A percentile compares a stretch with the other conserved stretches of the same genome.
These are phyloP conservation scores for Didymella pinodella DNA, from an alignment of 2,329 filamentous ascomycete genomes.

Conservation along the genomic window DNA sequence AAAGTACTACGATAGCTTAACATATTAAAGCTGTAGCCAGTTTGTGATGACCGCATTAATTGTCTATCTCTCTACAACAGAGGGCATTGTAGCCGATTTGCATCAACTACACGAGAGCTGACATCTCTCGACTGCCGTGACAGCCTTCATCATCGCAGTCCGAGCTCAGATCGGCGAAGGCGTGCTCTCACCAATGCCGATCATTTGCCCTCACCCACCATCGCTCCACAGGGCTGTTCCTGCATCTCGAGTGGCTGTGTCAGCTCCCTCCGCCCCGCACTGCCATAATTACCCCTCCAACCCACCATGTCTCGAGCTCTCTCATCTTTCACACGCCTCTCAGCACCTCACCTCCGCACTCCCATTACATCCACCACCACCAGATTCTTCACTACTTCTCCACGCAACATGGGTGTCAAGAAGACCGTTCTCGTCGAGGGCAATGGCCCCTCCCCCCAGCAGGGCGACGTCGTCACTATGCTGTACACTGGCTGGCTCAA, in stretches of 20 bases:
- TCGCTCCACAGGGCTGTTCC: constrained; percentile 3
- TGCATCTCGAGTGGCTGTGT: constrained; percentile 17
- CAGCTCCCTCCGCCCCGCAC: constrained; percentile 1
- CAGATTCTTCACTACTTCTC: constrained; percentile 5
- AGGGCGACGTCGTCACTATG: constrained; percentile 44
- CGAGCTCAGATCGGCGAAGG: constrained; percentile 17
- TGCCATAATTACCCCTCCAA: constrained; percentile 20
- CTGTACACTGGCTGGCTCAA: constrained; percentile 45
- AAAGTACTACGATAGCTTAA: neutral
- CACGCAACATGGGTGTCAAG: constrained; percentile 39
- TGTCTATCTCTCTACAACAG: neutral
- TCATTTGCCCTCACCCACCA: constrained; percentile 15
- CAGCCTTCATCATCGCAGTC: constrained; percentile 1
- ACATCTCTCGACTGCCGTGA: neutral
- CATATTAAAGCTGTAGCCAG: neutral
- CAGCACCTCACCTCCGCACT: neutral
- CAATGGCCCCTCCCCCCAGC: constrained; percentile 38
- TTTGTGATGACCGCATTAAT: neutral
- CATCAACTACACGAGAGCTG: neutral
- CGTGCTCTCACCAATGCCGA: constrained; percentile 13
- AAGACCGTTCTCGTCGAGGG: constrained; percentile 42
- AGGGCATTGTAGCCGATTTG: neutral
- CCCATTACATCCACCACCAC: constrained; percentile 1
- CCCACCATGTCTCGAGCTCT: constrained; percentile 16
- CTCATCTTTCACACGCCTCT: constrained; percentile 10